Base-by-base conservation (phyloP, 495 filamentous ascomycete genomes). In the Penicillium maclennaniae region DNA sequence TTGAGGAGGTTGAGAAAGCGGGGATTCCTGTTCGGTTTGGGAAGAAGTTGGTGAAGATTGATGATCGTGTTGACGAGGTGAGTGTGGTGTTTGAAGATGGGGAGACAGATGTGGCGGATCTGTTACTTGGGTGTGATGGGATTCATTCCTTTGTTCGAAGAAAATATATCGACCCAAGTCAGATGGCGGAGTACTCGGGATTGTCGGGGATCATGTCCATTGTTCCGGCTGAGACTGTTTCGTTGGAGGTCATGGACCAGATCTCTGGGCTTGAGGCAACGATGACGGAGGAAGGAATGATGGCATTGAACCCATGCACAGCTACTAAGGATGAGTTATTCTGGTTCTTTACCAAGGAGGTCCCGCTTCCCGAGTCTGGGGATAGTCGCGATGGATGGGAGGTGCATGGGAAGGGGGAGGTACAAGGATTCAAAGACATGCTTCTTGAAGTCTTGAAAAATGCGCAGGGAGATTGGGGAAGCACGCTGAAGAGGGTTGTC, bases 71-170 rank as follows among this genome's bases (percentile, higher is more conserved):
- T 1, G 36, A 40, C 6, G 51, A 54, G 10, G 59, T 71, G 4
- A 56, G 39, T 2, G 60, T 68, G 1, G 50, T 43, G 15, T 72
- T 74, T 42, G 54, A 55, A 1, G 69, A 74, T 45, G 69, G 67
- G 0, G 53, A 54, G 2, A 41, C 20, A 0, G 69, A 67, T 19
- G 62, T 69, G 0, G 78, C 70, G 0, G 77, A 78, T 65, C 27
- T 87, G 12, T 57, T 84, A 8, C 66, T 86, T 46, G 83, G 77
- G 6, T 78, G 80, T 15, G 82, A 85, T 67, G 83, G 83, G 0
- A 78, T 83, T 15, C 77, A 77, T 36, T 74, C 77, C 16, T 67
- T 62, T 6, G 68, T 70, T 2, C 64, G 69, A 5, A 51, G 62
- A 7, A 14, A 46, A 1, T 59, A 70, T 25, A 61, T 68, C 20